Base-by-base conservation (phyloP, 2,329 filamentous ascomycete species). In the Alternaria ethzedia region DNA sequence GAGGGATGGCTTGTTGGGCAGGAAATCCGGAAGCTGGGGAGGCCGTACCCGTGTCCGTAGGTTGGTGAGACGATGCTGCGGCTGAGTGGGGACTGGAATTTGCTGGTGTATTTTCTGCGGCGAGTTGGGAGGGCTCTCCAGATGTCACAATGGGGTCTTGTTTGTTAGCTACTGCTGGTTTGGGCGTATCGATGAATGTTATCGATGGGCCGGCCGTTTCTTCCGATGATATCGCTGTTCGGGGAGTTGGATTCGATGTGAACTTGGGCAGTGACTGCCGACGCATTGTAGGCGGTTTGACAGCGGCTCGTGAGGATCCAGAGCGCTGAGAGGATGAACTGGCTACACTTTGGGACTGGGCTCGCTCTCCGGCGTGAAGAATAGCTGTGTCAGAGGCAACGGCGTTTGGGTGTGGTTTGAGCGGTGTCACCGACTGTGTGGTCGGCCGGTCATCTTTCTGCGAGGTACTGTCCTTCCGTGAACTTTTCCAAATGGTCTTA, bases 221-320 rank as follows among this genome's bases (percentile, higher is more conserved):
- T 63, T 91, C 87, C 2, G 65, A 43, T 4, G 87, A 87, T 21
- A 93, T 86, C 64, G 85, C 87, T 2, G 91, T 90, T 67, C 91
- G 88, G 0, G 92, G 92, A 1, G 92, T 88, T 0, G 91, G 88
- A 6, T 88, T 88, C 54, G 90, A 94, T 0, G 89, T 90, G 76
- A 95, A 95, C 41, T 88, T 87, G 47, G 86, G 84, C 17, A 84
- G 81, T 2, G 88, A 90, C 21, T 85, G 82, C 57, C 88, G 84
- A 12, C 59, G 47, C 6, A 86, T 86, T 9, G 86, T 78, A 13
- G 79, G 78, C 7, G 87, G 87, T 28, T 84, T 82, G 52, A 72
- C 54, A 67, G 72, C 74, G 8, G 71, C 66, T 4, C 55, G 28
- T 30, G 70, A 60, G 12, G 74, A 72, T 5, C 66, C 59, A 4